These are phyloP conservation scores for Insectozyma bohioensis DNA, from an alignment of 1,139 yeast species.

Conservation along the genomic window DNA sequence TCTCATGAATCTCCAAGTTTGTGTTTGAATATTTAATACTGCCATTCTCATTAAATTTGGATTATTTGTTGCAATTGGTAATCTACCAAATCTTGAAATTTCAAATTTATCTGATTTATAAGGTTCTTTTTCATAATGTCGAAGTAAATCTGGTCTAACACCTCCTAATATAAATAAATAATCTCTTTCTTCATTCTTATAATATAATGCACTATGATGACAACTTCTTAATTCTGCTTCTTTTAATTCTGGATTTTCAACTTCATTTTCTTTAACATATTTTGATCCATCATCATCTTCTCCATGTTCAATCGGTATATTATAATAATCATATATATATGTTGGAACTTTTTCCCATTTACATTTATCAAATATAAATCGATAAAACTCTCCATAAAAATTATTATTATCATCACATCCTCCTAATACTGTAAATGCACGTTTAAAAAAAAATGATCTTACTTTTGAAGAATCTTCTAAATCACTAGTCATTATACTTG, in stretches of 20 bases:
- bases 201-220: constrained; percentile 42
- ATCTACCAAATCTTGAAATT: constrained; percentile 33
- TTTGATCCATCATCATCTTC: constrained; percentile 29
- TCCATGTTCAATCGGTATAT: constrained; percentile 24
- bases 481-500: constrained; percentile 6
- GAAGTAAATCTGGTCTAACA: constrained; percentile 35
- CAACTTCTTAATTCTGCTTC: constrained; percentile 47
- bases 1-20: constrained; percentile 42
- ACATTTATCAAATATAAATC: constrained; percentile 35
- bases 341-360: constrained; percentile 37
- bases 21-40: constrained; percentile 40
- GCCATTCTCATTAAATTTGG: constrained; percentile 34
- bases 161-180: constrained; percentile 46
- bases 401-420: constrained; percentile 36
- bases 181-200: constrained; percentile 35
- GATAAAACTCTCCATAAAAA: constrained; percentile 34
- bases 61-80: constrained; percentile 29
- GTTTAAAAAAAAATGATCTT: constrained; percentile 25
- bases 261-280: constrained; percentile 25
- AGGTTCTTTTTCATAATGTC: constrained; percentile 31
- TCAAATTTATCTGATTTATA: constrained; percentile 37
- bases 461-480: constrained; percentile 13
- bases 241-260: constrained; percentile 27
- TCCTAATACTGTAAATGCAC: constrained; percentile 41
- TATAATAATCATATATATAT: constrained; percentile 38